phyloP scores from a whole-genome alignment of 2,329 filamentous ascomycete genomes.

The Eutypa lata region DNA sequence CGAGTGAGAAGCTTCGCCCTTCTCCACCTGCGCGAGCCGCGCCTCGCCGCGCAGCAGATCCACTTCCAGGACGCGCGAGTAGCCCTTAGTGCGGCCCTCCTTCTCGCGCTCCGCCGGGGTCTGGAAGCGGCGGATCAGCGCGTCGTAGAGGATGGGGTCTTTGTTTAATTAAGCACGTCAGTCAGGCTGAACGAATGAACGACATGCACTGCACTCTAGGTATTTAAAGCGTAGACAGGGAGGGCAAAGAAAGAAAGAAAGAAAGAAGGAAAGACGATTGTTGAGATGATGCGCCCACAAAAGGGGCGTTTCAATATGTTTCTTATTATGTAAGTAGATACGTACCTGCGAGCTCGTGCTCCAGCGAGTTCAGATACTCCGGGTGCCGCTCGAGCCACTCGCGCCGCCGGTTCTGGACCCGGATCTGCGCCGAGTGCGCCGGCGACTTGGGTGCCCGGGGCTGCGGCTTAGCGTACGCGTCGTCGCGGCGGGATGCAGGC shows the following conservation, averaged over 20 bases:
- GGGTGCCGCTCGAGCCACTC: slow-evolving; percentile 72
- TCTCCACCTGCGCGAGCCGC: slow-evolving; percentile 59
- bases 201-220: too few relatives aligned
- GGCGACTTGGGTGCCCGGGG: slow-evolving; percentile 44
- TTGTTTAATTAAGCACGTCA: neutral
- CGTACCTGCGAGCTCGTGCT: slow-evolving; percentile 55
- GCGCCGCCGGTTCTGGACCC: slow-evolving; percentile 71
- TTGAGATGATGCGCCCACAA: neutral
- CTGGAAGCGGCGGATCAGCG: slow-evolving; percentile 74
- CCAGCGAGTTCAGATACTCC: slow-evolving; percentile 61
- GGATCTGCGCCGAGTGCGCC: slow-evolving; percentile 44
- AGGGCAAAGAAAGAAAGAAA: neutral
- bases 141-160: slow-evolving; percentile 81
- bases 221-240: too few relatives aligned
- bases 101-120: slow-evolving; percentile 68
- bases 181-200: neutral
- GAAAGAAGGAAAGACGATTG: slow-evolving; percentile 1
- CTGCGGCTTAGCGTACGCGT: slow-evolving; percentile 34
- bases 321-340: too few relatives aligned
- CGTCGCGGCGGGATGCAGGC: neutral
- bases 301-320: too few relatives aligned
- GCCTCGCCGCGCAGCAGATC: slow-evolving; percentile 75
- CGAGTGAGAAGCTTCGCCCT: slow-evolving; percentile 15
- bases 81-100: slow-evolving; percentile 72
- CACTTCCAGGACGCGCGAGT: slow-evolving; percentile 73